phyloP scores from a whole-genome alignment of 805 yeast genomes.

The Osmozyma mogii region DNA sequence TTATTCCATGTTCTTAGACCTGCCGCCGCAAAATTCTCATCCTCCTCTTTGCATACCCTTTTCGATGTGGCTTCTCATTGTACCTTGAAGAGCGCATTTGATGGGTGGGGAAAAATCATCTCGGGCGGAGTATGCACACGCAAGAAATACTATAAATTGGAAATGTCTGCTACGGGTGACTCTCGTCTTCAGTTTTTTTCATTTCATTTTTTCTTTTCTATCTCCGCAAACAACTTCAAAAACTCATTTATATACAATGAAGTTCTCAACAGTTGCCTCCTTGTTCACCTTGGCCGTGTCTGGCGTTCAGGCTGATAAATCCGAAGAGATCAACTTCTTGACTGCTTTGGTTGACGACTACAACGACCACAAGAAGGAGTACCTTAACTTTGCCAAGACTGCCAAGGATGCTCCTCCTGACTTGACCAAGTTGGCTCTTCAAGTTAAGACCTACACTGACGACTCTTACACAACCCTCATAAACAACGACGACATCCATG shows the following conservation, averaged over 20 bases:
- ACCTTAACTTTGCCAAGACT: conserved; percentile 23
- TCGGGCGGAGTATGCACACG: no score
- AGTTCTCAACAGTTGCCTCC: conserved; percentile 8
- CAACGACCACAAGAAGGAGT: conserved; percentile 21
- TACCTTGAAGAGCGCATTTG: no score
- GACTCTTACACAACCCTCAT: conserved; percentile 37
- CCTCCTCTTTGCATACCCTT: no score
- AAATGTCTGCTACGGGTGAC: not conserved
- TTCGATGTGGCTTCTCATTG: no score
- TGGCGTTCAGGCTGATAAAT: conserved; percentile 2
- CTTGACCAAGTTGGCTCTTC: conserved; percentile 23
- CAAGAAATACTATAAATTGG: no score
- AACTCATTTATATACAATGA: conserved; percentile 11
- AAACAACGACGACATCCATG: conserved; percentile 10
- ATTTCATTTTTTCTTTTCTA: not conserved
- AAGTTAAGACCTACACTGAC: conserved; percentile 35
- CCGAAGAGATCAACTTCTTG: conserved; percentile 15
- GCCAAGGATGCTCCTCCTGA: conserved; percentile 21
- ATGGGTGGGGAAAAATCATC: no score
- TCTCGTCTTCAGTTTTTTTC: not conserved
- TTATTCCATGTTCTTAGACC: no score
- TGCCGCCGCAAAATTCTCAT: no score
- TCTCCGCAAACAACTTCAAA: conserved; percentile 1
- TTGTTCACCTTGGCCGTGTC: conserved; percentile 5
- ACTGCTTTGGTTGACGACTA: conserved; percentile 33